phyloP scores from a whole-genome alignment of 140 eudicot genomes.

The Bidens hawaiensis region DNA sequence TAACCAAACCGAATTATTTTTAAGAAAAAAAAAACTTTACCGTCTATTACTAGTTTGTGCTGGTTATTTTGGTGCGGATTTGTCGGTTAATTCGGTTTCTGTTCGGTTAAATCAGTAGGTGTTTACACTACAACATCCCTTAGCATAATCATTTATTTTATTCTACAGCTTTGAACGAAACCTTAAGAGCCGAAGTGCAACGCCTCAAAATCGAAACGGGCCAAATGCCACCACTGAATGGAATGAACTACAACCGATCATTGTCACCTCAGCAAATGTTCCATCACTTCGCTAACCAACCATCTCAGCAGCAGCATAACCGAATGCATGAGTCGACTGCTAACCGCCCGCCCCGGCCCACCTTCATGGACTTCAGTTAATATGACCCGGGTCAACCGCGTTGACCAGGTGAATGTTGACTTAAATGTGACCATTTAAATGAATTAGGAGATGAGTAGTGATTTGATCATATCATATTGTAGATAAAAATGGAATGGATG shows the following conservation, averaged over 20 bases:
- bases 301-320: slow-evolving; percentile 36
- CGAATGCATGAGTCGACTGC: slow-evolving; percentile 36
- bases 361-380: slow-evolving; percentile 56
- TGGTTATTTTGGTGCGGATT: too few species aligned
- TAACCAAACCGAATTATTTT: too few species aligned
- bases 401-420: too few species aligned
- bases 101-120: too few species aligned
- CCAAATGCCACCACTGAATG: slow-evolving; percentile 55
- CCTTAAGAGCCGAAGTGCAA: slow-evolving; percentile 76
- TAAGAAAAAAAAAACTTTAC: too few species aligned
- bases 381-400: not conserved
- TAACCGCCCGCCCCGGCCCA: slow-evolving; percentile 46
- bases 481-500: slow-evolving; percentile 25
- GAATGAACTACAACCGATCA: slow-evolving; percentile 40
- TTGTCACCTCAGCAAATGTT: slow-evolving; percentile 43
- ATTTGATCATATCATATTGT: slow-evolving; percentile 21
- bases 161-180: slow-evolving; percentile 71
- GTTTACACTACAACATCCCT: too few species aligned
- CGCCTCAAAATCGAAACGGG: slow-evolving; percentile 79
- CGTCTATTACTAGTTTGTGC: too few species aligned
- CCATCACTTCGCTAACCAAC: slow-evolving; percentile 37
- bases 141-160: not conserved
- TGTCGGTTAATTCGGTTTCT: too few species aligned
- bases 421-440: slow-evolving; percentile 3
- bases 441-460: slow-evolving; percentile 3